Base-by-base conservation (phyloP, 1,284 basidiomycete genomes). In the Agroathelia rolfsii region DNA sequence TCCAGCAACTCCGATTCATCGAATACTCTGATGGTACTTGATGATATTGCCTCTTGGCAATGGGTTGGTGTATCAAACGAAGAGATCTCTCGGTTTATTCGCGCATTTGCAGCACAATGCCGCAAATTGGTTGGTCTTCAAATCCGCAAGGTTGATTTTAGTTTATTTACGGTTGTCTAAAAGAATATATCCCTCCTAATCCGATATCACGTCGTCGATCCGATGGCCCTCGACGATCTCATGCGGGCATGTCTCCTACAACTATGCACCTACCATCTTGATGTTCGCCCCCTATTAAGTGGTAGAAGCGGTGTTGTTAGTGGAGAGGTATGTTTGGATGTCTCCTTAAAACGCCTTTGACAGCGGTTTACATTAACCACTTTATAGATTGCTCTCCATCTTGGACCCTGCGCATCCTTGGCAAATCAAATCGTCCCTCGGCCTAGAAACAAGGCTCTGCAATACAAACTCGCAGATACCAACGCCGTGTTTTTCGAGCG, bases 251-350 rank as follows among this genome's bases (percentile, higher is more conserved):
- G n/a, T n/a, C 55, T 83, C 10, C 52, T 73, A 14, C 70, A 78
- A 35, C 48, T 76, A 5, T 76, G 67, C 41, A 59, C 70, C 2
- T 75, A 76, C 40, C 78, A 83, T 44, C 41, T 82, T 6, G 81
- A 85, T 41, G 73, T 84, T 0, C 61, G 66, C 21, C 71, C 80
- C 1, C 56, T 85, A 4, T 60, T 72, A 0, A 84, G 76, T 41
- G 82, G 81, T 9, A 61, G 72, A 26, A 85, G 81, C 43, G 80
- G 80, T 7, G 62, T 72, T 20, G 76, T 85, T 19, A 82, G 72
- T 38, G 82, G 82, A 12, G 76, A 83, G 63, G 81, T 79, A 35
- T 16, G 62, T 45, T 25, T 6, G 17, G n/a, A 34, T n/a, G n/a
- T 10, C 12, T 33, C 15, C 16, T 28, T 20, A 15, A 30, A 20